Evolutionary conservation across 1,284 basidiomycete species (phyloP).

Genomic region (Cryptococcus hybrid): DNA sequence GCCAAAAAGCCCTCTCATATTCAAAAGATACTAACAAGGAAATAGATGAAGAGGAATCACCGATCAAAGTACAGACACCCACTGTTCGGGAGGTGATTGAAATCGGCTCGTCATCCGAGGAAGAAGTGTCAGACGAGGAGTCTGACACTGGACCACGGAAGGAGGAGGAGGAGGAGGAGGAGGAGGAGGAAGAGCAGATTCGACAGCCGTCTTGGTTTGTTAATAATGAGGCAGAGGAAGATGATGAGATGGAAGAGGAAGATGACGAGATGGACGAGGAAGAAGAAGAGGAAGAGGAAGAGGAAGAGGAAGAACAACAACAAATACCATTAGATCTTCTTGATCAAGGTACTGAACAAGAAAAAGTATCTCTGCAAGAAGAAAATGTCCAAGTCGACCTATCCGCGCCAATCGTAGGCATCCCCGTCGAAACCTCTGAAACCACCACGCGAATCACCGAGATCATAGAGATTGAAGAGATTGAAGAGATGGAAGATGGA

Average conservation of each 20-base stretch:
- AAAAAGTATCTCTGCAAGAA: slow-evolving; percentile 4
- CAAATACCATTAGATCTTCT: background rate
- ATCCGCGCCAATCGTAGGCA: too few relatives aligned
- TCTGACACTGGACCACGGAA: slow-evolving; percentile 4
- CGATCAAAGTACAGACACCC: background rate
- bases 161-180: slow-evolving; percentile 1
- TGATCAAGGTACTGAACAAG: slow-evolving; percentile 1
- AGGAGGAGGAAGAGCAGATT: too few relatives aligned
- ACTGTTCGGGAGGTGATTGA: slow-evolving; percentile 8
- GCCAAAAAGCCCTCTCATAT: background rate
- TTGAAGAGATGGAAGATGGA: background rate
- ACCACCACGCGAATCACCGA: too few relatives aligned
- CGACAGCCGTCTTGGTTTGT: too few relatives aligned
- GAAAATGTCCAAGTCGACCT: background rate
- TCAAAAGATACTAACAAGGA: background rate
- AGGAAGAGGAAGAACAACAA: background rate
- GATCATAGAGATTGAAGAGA: too few relatives aligned
- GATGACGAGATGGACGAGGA: background rate
- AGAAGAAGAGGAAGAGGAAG: slow-evolving; percentile 4
- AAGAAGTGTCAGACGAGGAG: slow-evolving; percentile 7
- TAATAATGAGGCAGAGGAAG: background rate
- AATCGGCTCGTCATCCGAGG: slow-evolving; percentile 14
- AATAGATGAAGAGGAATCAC: background rate
- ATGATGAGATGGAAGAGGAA: background rate
- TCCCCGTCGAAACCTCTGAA: too few relatives aligned